Evolutionary conservation across 176 grass and related monocot genomes (phyloP).

Genomic region (Triticum monococcum): DNA sequence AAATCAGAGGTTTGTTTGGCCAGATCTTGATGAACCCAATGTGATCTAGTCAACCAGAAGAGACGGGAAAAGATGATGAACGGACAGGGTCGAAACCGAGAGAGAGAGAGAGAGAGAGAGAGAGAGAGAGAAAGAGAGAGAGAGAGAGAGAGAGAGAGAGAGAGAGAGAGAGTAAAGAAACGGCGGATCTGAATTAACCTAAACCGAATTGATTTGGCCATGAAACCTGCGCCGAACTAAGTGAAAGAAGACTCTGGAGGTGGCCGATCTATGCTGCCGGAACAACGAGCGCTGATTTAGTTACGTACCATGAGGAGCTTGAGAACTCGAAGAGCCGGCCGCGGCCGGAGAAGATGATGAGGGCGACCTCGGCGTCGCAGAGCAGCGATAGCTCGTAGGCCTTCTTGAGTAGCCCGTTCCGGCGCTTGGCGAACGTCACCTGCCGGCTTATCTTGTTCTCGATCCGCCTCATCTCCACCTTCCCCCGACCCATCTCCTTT

Average conservation of each 20-base stretch:
- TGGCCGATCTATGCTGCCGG: background rate
- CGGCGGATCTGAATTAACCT: background rate
- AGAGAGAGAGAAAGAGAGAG: too few species aligned
- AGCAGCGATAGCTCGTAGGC: constrained; percentile 86
- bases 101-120: background rate
- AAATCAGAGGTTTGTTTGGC: background rate
- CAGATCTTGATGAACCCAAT: constrained; percentile 21
- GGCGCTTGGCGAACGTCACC: constrained; percentile 89
- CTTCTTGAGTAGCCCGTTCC: constrained; percentile 92
- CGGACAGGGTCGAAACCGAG: background rate
- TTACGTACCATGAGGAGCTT: constrained; percentile 60
- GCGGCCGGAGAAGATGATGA: constrained; percentile 92
- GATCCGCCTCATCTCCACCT: constrained; percentile 89
- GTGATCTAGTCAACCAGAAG: background rate
- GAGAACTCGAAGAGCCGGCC: constrained; percentile 95
- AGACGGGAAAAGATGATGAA: background rate
- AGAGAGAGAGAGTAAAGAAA: too few species aligned
- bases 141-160: too few species aligned
- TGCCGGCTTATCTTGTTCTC: constrained; percentile 97
- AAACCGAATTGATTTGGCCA: background rate
- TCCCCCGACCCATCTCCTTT: constrained; percentile 68
- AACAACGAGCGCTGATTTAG: background rate
- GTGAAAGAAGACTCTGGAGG: background rate
- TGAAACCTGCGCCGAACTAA: background rate
- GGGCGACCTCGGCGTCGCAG: constrained; percentile 86